Conservation (phyloP, 208 protist genomes). For the Crithidia brevicula region DNA sequence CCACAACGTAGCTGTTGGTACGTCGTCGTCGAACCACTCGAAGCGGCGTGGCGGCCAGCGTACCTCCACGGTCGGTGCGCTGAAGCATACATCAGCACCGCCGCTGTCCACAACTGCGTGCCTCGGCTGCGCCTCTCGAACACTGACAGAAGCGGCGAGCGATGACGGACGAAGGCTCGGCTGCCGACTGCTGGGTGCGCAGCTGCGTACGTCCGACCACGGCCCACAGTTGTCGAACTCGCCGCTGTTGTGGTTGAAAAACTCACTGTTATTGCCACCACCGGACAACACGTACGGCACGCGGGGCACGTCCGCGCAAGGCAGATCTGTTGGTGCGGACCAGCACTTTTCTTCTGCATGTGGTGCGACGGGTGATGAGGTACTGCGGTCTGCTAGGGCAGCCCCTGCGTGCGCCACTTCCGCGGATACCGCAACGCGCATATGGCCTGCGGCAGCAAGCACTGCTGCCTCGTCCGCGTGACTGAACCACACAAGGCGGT, state of each 20-base stretch:
- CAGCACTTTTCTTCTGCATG: constrained; percentile 11
- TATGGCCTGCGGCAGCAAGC: background rate
- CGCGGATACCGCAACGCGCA: background rate
- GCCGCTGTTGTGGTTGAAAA: background rate
- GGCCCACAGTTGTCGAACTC: background rate
- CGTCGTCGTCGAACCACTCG: constrained; percentile 9
- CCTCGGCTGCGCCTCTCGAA: background rate
- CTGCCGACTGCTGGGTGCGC: background rate
- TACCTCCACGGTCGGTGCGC: constrained; percentile 17
- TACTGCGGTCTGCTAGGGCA: no score
- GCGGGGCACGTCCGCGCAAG: constrained; percentile 14
- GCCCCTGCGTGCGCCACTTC: no score
- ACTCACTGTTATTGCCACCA: background rate
- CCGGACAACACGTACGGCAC: constrained; percentile 12
- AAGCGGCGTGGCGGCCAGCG: constrained; percentile 31
- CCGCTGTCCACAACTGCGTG: background rate
- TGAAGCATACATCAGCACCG: background rate
- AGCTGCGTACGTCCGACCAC: constrained; percentile 6
- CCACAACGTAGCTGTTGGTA: constrained; percentile 19
- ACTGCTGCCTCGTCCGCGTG: constrained; percentile 12
- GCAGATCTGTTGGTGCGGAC: background rate
- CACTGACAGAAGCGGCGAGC: background rate
- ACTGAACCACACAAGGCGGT: constrained; percentile 18
- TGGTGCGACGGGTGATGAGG: no score
- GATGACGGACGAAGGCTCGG: background rate